Evolutionary conservation across 768 basidiomycete species (phyloP).

Genomic region (Phylloporus scabripes): DNA sequence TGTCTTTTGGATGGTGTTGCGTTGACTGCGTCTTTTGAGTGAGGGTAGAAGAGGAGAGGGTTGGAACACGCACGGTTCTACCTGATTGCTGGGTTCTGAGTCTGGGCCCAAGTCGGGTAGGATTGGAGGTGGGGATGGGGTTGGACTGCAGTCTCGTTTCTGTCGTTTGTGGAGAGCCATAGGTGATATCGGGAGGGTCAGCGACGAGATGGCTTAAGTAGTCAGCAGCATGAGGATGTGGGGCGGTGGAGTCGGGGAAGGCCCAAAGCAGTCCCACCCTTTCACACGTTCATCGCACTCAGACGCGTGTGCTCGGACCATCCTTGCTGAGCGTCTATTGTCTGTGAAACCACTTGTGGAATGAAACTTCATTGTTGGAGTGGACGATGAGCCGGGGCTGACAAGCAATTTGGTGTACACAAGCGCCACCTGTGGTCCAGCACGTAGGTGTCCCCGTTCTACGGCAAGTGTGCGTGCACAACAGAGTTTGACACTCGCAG

Average conservation of each 20-base stretch:
- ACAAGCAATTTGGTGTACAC: too few relatives aligned
- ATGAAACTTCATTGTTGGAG: too few relatives aligned
- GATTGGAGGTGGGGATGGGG: background rate
- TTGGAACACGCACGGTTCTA: constrained; percentile 3
- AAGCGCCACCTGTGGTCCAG: too few relatives aligned
- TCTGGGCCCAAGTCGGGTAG: background rate
- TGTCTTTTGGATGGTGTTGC: background rate
- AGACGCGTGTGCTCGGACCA: constrained; percentile 1
- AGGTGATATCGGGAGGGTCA: background rate
- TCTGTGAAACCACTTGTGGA: too few relatives aligned
- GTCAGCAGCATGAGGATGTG: background rate
- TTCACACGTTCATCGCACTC: background rate
- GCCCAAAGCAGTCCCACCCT: background rate
- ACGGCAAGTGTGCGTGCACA: too few relatives aligned
- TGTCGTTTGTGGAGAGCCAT: constrained; percentile 1
- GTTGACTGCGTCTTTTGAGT: constrained; percentile 1
- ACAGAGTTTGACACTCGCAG: too few relatives aligned
- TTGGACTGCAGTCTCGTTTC: background rate
- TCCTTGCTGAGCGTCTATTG: background rate
- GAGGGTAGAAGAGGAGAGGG: background rate
- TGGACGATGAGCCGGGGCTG: too few relatives aligned
- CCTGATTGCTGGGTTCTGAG: background rate
- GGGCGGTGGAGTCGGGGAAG: background rate
- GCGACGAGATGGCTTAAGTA: background rate
- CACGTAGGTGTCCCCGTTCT: too few relatives aligned